Base-by-base conservation (phyloP, 2,329 filamentous ascomycete genomes). In the Fusarium anthophilum region DNA sequence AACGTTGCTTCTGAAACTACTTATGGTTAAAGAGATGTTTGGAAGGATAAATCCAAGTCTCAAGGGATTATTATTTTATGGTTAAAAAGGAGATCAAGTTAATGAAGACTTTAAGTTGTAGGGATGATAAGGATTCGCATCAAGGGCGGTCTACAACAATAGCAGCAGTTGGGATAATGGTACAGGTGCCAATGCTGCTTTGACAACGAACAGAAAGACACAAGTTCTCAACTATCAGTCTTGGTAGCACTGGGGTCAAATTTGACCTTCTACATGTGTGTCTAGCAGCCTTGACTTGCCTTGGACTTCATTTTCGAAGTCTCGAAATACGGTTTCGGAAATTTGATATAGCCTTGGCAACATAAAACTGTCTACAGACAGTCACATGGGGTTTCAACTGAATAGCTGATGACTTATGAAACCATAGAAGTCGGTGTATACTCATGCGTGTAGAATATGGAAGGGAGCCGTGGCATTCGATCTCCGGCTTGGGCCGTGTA, bases 1-100 rank as follows among this genome's bases (percentile, higher is more conserved):
- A 37, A 26, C 20, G 41, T 54, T 44, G 8, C 30, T 48, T n/a
- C 6, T 28, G 24, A 41, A 30, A 14, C 50, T 20, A 35, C 38
- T 57, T 51, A 47, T 64, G 10, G 67, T 51, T 28, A 61, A 51
- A 53, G 62, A 20, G 37, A 69, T 28, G 30, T 58, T 50, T 58
- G 18, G 20, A 58, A 48, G 24, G 26, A n/a, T 26, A 58, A 51
- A 14, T 22, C 15, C 15, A 15, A 55, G 35, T 41, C 24, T 28
- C 5, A n/a, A 39, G 35, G 51, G 24, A 41, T 6, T 28, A n/a
- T 55, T 5, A 8, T 45, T 38, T 37, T 22, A 51, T 24, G 48
- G 10, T 55, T 32, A 30, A 48, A 26, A n/a, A 14, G 28, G 30
- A 32, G 18, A 28, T 15, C 48, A n/a, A 32, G 22, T 17, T 41